Evolutionary conservation across 805 yeast genomes (phyloP), one percentile per base, ranked within the genome.

Genomic region (Tetrapisispora nanseiensis): DNA sequence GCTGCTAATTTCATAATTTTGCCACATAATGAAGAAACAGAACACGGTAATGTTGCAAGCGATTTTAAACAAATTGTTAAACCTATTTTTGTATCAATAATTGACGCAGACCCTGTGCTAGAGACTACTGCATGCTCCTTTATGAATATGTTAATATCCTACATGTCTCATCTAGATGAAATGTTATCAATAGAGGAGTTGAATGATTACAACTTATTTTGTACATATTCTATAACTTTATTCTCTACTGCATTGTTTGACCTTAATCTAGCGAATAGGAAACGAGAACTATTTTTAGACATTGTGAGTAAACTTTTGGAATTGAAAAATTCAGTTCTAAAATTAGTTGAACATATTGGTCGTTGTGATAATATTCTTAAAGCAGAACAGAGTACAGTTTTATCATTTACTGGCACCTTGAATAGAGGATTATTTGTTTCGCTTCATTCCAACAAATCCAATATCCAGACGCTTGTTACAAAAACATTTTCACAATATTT

Each of bases 351-450:
- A 26, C 48, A 54, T 4, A 52, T 56, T 10, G 51, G 61, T 2
- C 40, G 45, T 19, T 50, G 57, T 18, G 48, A 46, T 3, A 46
- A 51, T 6, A 55, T 61, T 3, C 42, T 51, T 3, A 47, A 44
- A 2, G 48, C 48, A 1, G 68, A 68, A 28, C 40, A 40, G 10
- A 31, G 42, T 2, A 55, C 63, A 9, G 69, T 71, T 42, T 45
- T 51, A 0, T 42, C 59, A 11, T 47, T 73, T 1, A 56, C 68
- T 9, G 61, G 68, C 4, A 55, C 68, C 5, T 57, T 74, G 39
- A 84, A 79, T 39, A 69, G 75, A 40, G 72, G 76, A 5, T 51
- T 76, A 24, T 63, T 76, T 24, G 51, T 75, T 19, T 72, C 76
- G 1, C 55, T 80, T 10, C 72, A 78, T 45, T 68, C 78, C 0